A percentile compares a stretch with the other conserved stretches of the same genome.
These are phyloP conservation scores for Chlorencoelia australis DNA, from an alignment of 2,329 filamentous ascomycete genomes.

Conservation along the genomic window DNA sequence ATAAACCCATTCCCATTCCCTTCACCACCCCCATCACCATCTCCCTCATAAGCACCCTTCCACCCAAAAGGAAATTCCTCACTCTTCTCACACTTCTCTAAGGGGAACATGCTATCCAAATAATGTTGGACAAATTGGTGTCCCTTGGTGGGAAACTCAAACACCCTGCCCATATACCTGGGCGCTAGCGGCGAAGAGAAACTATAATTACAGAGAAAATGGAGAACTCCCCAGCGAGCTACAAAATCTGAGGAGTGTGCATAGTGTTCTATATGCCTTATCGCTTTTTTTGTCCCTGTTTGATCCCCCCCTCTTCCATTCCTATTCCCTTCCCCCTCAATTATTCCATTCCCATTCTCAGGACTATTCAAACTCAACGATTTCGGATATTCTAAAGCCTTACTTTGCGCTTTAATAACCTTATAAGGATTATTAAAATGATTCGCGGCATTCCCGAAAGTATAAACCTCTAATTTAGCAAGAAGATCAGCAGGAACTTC, in stretches of 20 bases:
- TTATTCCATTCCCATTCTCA: not conserved
- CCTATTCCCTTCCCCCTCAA: not conserved
- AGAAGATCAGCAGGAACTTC: conserved; percentile 58
- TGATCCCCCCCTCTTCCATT: not conserved
- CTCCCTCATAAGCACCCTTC: too few species aligned
- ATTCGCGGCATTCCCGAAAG: conserved; percentile 69
- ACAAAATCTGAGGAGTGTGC: conserved; percentile 67
- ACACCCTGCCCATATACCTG: conserved; percentile 23
- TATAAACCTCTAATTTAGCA: conserved; percentile 63
- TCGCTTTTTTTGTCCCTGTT: conserved; percentile 32
- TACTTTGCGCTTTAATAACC: conserved; percentile 35
- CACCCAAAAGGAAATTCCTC: too few species aligned
- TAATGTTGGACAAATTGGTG: conserved; percentile 29
- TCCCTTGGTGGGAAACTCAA: conserved; percentile 15
- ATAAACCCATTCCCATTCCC: not conserved
- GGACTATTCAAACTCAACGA: conserved; percentile 8
- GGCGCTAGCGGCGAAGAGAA: conserved; percentile 7
- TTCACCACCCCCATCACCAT: conserved; percentile 6
- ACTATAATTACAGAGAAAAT: conserved; percentile 38
- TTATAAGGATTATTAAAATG: conserved; percentile 71
- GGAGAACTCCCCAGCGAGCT: conserved; percentile 61
- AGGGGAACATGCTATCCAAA: conserved; percentile 26
- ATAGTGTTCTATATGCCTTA: conserved; percentile 72
- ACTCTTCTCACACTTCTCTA: conserved; percentile 13
- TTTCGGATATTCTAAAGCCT: conserved; percentile 29